Base-by-base conservation (phyloP, 2,329 filamentous ascomycete genomes). In the Stagonosporopsis tanaceti region DNA sequence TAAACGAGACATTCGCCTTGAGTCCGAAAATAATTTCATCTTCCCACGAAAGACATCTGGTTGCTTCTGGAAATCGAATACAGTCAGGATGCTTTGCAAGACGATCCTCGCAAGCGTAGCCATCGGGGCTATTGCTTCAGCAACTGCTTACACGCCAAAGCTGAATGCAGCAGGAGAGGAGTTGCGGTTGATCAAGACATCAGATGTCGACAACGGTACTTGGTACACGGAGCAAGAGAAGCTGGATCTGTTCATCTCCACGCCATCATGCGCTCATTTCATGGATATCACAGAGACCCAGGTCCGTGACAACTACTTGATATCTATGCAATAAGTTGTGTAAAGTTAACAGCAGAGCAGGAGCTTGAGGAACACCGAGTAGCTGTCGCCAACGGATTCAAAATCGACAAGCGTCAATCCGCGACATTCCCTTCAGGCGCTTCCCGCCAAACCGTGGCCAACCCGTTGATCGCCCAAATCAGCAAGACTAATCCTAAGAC, bases 401-500 rank as follows among this genome's bases (percentile, higher is more conserved):
- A 52, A 27, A 17, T 60, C 22, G 57, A 60, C 44, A 60, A 60
- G 34, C 57, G 57, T n/a, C 57, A 60, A 50, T 56, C 57, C 30
- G 50, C 56, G 9, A 41, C 57, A 1, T 64, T 60, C 25, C 63
- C 63, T n/a, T 42, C 59, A 4, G 38, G 30, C 9, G 44, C 61
- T 5, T 50, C 51, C 24, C 56, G 62, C 27, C 57, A 62, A 25
- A n/a, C 56, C 14, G 38, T 52, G 15, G 57, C 59, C 7, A 57
- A 41, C 7, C 53, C 61, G 2, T 28, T 66, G 27, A 53, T 62
- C 22, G 30, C 42, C 34, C 47, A 59, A 17, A 61, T 66, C 35
- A 59, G 50, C 53, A 64, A 66, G 34, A 48, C 57, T 1, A 66
- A 66, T 27, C 46, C 63, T 4, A 57, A 59, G 38, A 60, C 56